Evolutionary conservation across 2,329 filamentous ascomycete genomes (phyloP), one percentile per base, ranked within the genome.

Genomic region (Penicillium sp.): DNA sequence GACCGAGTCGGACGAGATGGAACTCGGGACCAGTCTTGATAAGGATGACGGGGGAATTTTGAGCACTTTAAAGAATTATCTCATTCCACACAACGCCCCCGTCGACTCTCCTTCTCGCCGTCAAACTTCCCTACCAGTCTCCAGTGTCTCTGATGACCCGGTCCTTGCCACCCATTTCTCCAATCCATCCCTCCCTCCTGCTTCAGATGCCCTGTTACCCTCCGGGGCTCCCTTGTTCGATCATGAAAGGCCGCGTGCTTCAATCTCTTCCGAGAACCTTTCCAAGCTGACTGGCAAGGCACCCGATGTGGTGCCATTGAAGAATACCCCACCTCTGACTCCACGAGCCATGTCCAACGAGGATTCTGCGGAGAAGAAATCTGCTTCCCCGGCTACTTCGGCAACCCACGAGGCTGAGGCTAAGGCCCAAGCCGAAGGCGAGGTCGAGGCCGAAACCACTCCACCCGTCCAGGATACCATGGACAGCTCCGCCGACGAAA

Each of bases 261-360:
- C 74, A 57, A 66, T 70, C 60, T 73, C 70, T 69, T 73, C 72
- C 68, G 70, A 74, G 64, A 75, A 77, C 51, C 65, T 74, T 62
- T 67, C 64, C 66, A 75, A 87, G 89, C 92, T 96, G 90, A 96
- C 91, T 84, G 82, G 85, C 82, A 84, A 85, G 81, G 79, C 79
- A 75, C 79, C 79, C 74, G 79, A 74, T 74, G 75, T 71, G 73
- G 72, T 76, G 67, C 73, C 72, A 75, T 71, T 85, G 80, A 95
- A 96, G 92, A 95, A 90, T 79, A 94, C 90, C 65, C 89, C 90
- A 63, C 86, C 91, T 56, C 92, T 93, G 63, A 95, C 93, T 51
- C 93, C 90, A 59, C 87, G 93, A 76, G 89, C 92, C 54, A 84
- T 93, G 67, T 95, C 90, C 51, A 81, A 83, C 71, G 83, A 84